Percentiles rank a stretch among this genome's conserved stretches.
Conservation (phyloP, 768 basidiomycete genomes). For the Trametes sanguinea region DNA sequence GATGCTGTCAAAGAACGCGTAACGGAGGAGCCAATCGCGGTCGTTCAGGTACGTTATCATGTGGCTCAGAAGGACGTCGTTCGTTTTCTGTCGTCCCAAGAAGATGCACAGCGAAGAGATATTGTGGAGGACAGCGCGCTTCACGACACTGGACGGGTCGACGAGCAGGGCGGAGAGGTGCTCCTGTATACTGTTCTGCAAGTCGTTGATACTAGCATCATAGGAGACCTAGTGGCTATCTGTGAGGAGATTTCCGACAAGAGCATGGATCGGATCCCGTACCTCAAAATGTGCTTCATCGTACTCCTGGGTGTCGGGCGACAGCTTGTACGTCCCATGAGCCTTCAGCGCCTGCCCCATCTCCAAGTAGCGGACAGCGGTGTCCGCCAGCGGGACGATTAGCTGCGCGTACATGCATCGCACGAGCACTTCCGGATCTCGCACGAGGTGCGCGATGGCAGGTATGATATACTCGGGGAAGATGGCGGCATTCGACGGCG, state of each 20-base stretch:
- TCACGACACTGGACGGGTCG: slow-evolving; percentile 87
- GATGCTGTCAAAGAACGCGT: slow-evolving; percentile 93
- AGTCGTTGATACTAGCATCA: slow-evolving; percentile 81
- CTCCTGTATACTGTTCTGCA: slow-evolving; percentile 84
- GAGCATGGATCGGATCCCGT: slow-evolving; percentile 13
- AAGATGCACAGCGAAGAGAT: slow-evolving; percentile 92
- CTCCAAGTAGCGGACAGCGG: slow-evolving; percentile 85
- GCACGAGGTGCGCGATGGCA: slow-evolving; percentile 78
- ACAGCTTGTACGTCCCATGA: slow-evolving; percentile 69
- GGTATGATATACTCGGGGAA: slow-evolving; percentile 97
- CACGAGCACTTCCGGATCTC: slow-evolving; percentile 84
- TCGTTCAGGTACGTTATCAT: slow-evolving; percentile 87
- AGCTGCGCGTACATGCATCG: slow-evolving; percentile 82
- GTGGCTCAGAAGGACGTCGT: slow-evolving; percentile 90
- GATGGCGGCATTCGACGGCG: slow-evolving; percentile 63
- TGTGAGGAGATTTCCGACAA: not conserved
- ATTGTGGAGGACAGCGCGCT: slow-evolving; percentile 84
- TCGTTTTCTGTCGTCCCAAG: slow-evolving; percentile 88
- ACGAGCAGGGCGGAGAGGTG: slow-evolving; percentile 84
- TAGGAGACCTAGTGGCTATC: slow-evolving; percentile 71
- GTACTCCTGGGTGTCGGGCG: slow-evolving; percentile 66
- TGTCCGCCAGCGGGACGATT: slow-evolving; percentile 82
- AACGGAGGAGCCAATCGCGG: slow-evolving; percentile 87
- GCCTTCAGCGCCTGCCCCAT: slow-evolving; percentile 91
- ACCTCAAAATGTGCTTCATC: slow-evolving; percentile 86